Base-by-base conservation (phyloP, 129 eudicot species). In the Logfia minima region DNA sequence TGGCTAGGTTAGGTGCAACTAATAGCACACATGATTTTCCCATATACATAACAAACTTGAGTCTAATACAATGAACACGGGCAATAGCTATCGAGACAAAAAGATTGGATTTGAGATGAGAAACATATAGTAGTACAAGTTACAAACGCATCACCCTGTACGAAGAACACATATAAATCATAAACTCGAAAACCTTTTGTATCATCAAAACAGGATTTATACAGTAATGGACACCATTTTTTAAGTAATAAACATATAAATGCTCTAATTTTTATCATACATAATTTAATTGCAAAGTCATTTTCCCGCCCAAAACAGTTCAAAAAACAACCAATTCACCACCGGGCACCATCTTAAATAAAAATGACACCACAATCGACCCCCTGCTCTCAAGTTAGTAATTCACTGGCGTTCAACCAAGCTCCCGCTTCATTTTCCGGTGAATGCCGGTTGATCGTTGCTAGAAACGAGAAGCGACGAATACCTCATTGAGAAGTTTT, bases 401-500 rank as follows among this genome's bases (percentile, higher is more conserved):
- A 32, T 34, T 68, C 52, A 53, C 55, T 68, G 56, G 67, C 66
- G 37, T 48, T 48, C 6, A 48, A 48, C 55, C 18, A 13, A 48
- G 13, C 55, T 13, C 5, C 5, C 64, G 17, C 51, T 72, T 58
- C 62, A 75, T 32, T n/a, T 14, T 71, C 82, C 79, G 69, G 82
- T 71, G 76, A 75, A 69, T 41, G 74, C 43, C 58, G 80, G 78
- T 29, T 45, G 53, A 45, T 45, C 5, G 5, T 48, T 48, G 55
- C 55, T 1, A 14, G 55, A 62, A 24, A 37, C 9, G 32, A 82
- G 82, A 70, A 70, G 41, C 66, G 86, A 56, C 3, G 84, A 84
- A 24, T 63, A 84, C 75, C 86, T 74, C 66, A 74, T 66, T 24
- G 91, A 84, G 65, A 84, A 84, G 60, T 71, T 80, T 11, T 71